Evolutionary conservation across 1,139 yeast species (phyloP).

Genomic region (Geotrichum cucujoidarum): DNA sequence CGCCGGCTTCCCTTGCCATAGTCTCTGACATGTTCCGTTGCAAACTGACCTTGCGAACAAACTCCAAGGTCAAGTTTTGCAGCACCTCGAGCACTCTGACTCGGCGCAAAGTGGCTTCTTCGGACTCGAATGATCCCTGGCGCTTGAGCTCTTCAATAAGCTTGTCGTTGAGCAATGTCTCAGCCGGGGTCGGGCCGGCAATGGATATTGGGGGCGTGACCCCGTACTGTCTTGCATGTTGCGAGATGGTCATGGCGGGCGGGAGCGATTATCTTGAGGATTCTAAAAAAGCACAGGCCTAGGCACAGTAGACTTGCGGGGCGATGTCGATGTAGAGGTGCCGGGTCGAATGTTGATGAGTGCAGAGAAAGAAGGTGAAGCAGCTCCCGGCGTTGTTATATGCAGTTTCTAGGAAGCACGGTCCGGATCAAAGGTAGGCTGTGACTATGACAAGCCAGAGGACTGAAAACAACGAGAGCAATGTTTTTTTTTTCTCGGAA

Average conservation of each 20-base stretch:
- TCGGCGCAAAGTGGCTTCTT: conserved; percentile 70
- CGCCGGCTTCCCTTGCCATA: conserved; percentile 96
- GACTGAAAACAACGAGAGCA: too few species aligned
- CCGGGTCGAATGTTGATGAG: too few species aligned
- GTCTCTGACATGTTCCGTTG: conserved; percentile 92
- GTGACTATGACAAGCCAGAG: too few species aligned
- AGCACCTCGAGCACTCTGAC: conserved; percentile 66
- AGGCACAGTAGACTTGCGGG: too few species aligned
- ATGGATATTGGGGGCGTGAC: conserved; percentile 89
- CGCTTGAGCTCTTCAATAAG: conserved; percentile 71
- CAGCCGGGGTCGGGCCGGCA: conserved; percentile 79
- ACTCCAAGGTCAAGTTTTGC: conserved; percentile 70
- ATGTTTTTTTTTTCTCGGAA: too few species aligned
- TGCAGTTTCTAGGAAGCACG: too few species aligned
- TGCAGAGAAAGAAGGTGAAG: too few species aligned
- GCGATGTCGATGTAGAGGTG: too few species aligned
- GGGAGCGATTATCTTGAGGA: too few species aligned
- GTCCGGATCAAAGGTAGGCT: too few species aligned
- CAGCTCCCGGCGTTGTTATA: too few species aligned
- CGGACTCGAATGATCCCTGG: conserved; percentile 89
- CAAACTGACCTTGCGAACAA: conserved; percentile 75
- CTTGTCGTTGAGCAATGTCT: conserved; percentile 65
- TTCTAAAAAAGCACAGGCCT: too few species aligned
- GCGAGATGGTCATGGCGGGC: not conserved
- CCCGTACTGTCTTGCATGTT: conserved; percentile 42